These are phyloP conservation scores for Pythium scleroteichum DNA, from an alignment of 352 stramenopile genomes.

Conservation along the genomic window DNA sequence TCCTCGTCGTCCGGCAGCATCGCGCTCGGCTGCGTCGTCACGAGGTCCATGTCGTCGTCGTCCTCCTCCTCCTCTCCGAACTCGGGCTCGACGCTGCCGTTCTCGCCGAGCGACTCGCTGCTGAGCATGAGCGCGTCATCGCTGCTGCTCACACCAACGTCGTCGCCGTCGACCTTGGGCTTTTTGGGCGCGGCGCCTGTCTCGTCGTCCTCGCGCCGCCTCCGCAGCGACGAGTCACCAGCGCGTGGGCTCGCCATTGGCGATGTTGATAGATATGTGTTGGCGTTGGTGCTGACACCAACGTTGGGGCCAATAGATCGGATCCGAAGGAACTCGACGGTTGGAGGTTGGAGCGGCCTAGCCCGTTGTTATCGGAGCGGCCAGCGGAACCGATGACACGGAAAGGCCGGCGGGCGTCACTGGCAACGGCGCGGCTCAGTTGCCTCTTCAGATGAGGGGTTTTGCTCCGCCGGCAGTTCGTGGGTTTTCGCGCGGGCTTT, in stretches of 20 bases:
- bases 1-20: conserved; percentile 21
- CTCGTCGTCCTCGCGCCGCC: conserved; percentile 15
- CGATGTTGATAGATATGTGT: too few species aligned
- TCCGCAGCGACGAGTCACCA: conserved; percentile 12
- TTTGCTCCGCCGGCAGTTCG: background rate
- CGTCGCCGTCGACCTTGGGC: conserved; percentile 22
- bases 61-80: conserved; percentile 15
- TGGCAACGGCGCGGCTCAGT: too few species aligned
- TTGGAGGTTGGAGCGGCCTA: too few species aligned
- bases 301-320: too few species aligned
- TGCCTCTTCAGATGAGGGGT: background rate
- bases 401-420: too few species aligned
- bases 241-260: conserved; percentile 8
- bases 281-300: too few species aligned
- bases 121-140: conserved; percentile 6
- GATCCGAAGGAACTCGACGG: too few species aligned
- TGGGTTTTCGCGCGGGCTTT: conserved; percentile 26
- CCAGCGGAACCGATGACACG: too few species aligned
- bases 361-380: too few species aligned
- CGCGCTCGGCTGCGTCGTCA: conserved; percentile 13
- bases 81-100: conserved; percentile 8
- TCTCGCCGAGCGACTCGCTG: conserved; percentile 8
- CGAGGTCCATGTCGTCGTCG: conserved; percentile 26
- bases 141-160: conserved; percentile 16
- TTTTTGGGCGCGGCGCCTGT: conserved; percentile 15